These are phyloP conservation scores for Sutorius eximius DNA, from an alignment of 1,284 basidiomycete genomes.

Conservation along the genomic window DNA sequence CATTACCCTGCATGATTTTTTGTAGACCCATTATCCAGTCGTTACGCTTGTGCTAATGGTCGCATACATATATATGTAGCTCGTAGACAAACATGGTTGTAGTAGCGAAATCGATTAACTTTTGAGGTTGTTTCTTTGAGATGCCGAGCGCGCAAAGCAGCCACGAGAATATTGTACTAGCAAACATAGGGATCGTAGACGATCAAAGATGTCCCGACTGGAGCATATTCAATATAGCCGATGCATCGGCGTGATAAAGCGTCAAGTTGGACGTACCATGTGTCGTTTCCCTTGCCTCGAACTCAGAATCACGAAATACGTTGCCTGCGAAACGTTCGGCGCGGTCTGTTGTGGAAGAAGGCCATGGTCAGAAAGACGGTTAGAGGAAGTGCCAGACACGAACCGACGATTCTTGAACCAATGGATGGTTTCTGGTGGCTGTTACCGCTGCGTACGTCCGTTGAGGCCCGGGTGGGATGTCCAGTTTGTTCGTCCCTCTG, in stretches of 20 bases:
- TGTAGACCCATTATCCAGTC: not conserved
- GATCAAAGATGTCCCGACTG: conserved; percentile 5
- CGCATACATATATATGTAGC: not conserved
- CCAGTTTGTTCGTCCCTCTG: not conserved
- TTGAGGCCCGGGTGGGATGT: not conserved
- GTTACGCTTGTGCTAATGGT: not conserved
- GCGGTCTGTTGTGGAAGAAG: not conserved
- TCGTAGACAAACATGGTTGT: not conserved
- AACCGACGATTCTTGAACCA: conserved; percentile 11
- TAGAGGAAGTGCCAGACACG: not conserved
- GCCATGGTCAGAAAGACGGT: not conserved
- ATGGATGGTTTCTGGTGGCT: not conserved
- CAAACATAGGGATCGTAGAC: not conserved
- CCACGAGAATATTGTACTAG: not conserved
- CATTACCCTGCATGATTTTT: not conserved
- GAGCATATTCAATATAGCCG: not conserved
- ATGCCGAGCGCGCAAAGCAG: too few species aligned
- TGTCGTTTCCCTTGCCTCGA: conserved; percentile 23
- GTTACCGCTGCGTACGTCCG: not conserved
- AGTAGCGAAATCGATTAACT: too few species aligned
- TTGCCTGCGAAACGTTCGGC: conserved; percentile 22
- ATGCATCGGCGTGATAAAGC: not conserved
- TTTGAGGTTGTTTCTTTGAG: too few species aligned
- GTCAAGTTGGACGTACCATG: conserved; percentile 11
- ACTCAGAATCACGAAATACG: conserved; percentile 19